phyloP scores from a whole-genome alignment of 345 rosid species.

The Microthlaspi erraticum region DNA sequence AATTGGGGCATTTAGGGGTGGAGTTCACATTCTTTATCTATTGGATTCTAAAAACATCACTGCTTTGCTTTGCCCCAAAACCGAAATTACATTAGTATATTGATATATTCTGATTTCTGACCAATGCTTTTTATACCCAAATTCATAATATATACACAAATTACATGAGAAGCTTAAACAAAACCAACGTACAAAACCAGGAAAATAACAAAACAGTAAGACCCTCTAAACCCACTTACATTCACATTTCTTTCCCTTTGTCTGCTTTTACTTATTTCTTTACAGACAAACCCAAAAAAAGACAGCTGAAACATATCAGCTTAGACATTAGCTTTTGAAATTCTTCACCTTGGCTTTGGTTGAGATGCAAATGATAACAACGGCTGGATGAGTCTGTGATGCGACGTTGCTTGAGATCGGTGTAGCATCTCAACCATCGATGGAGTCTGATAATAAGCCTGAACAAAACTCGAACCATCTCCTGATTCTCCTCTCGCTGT shows the following conservation, averaged over 20 bases:
- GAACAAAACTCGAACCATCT: slow-evolving; percentile 80
- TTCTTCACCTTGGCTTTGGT: slow-evolving; percentile 74
- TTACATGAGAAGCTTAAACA: slow-evolving; percentile 28
- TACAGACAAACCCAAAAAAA: slow-evolving; percentile 25
- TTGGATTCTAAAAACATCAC: neutral
- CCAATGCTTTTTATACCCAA: slow-evolving; percentile 28
- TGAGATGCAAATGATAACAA: slow-evolving; percentile 61
- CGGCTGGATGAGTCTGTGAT: slow-evolving; percentile 74
- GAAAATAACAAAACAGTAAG: slow-evolving; percentile 19
- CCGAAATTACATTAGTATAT: neutral
- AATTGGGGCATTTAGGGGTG: too few relatives aligned
- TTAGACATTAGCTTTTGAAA: neutral
- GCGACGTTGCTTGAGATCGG: slow-evolving; percentile 74
- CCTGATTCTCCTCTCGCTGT: slow-evolving; percentile 95
- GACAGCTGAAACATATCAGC: slow-evolving; percentile 22
- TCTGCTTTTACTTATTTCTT: slow-evolving; percentile 34
- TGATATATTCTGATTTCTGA: slow-evolving; percentile 6
- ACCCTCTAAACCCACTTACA: slow-evolving; percentile 14
- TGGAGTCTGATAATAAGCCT: slow-evolving; percentile 80
- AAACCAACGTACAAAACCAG: slow-evolving; percentile 28
- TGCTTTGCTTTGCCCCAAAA: neutral
- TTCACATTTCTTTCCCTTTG: slow-evolving; percentile 25
- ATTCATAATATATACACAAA: slow-evolving; percentile 29
- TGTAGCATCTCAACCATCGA: slow-evolving; percentile 93
- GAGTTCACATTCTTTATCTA: too few relatives aligned